Base-by-base conservation (phyloP, 1,284 basidiomycete species). In the Rhodotorula mucilaginosa region DNA sequence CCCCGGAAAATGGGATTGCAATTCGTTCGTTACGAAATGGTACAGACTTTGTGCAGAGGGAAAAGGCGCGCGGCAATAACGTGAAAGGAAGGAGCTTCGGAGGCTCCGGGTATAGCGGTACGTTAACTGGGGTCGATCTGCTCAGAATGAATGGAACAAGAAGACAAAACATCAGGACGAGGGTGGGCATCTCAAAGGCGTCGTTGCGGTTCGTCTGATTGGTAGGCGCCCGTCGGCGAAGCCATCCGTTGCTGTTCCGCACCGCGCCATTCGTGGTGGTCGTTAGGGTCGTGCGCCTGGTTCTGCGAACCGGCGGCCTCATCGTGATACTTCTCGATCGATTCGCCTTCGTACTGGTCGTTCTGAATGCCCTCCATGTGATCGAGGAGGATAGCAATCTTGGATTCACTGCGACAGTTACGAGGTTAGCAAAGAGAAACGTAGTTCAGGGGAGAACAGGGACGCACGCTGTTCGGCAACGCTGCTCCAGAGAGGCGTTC, bases 401-500 rank as follows among this genome's bases (percentile, higher is more conserved):
- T 75, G 29, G 65, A 68, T 56, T 75, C 73, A 19, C 72, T 74
- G 61, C 15, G n/a, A 29, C 18, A 18, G 15, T 15, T n/a, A 29
- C 57, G 51, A 46, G 23, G 23, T 21, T 29, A 47, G 46, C 15
- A 46, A 5, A 15, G 39, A 5, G n/a, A n/a, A 10, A 23, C 34
- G 10, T 2, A 44, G 10, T 13, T 44, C 12, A 10, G 19, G 44
- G 23, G 31, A 66, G 29, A n/a, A 18, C 52, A 19, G 19, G 18
- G 31, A 71, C 74, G 47, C 5, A 74, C 73, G 74, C 75, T 2
- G 67, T 67, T 16, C 67, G 64, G 63, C 78, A 79, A 10, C 78
- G 68, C 56, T 72, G 60, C 61, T 78, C 77, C 26, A 80, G 74
- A 8, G 74, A 66, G 3, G 66, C 65, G 65, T 80, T 80, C 61